These are phyloP conservation scores for Parsonsia alboflavescens DNA, from an alignment of 257 asterid species.

Conservation along the genomic window DNA sequence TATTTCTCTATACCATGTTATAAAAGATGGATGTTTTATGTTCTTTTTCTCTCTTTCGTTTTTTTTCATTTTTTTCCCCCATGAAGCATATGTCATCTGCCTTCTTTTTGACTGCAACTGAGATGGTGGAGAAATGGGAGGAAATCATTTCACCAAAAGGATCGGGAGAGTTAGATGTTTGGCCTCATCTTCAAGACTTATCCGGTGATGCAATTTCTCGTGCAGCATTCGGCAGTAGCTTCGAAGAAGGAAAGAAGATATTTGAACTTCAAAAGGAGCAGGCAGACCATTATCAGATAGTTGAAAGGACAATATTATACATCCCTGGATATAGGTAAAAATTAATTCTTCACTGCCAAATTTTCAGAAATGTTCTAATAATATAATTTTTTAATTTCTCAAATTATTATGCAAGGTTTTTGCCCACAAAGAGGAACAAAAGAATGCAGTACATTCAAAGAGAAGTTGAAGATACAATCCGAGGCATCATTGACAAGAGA, in stretches of 20 bases:
- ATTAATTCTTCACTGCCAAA: neutral
- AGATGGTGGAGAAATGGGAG: constrained; percentile 43
- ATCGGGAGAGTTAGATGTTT: constrained; percentile 34
- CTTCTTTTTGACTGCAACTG: constrained; percentile 28
- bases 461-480: constrained; percentile 19
- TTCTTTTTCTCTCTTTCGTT: neutral
- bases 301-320: constrained; percentile 15
- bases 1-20: too few species aligned
- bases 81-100: constrained; percentile 43
- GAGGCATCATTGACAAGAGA: constrained; percentile 29
- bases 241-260: constrained; percentile 43
- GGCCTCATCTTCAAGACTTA: constrained; percentile 39
- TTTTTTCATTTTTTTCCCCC: too few species aligned
- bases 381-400: neutral
- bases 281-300: constrained; percentile 19
- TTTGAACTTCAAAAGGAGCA: constrained; percentile 42
- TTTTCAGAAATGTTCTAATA: too few species aligned
- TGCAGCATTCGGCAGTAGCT: constrained; percentile 48
- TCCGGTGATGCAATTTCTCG: constrained; percentile 41
- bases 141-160: constrained; percentile 15
- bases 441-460: constrained; percentile 31
- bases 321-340: constrained; percentile 44
- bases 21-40: too few species aligned
- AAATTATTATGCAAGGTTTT: constrained; percentile 17
- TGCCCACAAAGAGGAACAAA: constrained; percentile 37